Evolutionary conservation across 2,329 filamentous ascomycete species (phyloP), one percentile per base, ranked within the genome.

Genomic region (Colletotrichum scovillei): DNA sequence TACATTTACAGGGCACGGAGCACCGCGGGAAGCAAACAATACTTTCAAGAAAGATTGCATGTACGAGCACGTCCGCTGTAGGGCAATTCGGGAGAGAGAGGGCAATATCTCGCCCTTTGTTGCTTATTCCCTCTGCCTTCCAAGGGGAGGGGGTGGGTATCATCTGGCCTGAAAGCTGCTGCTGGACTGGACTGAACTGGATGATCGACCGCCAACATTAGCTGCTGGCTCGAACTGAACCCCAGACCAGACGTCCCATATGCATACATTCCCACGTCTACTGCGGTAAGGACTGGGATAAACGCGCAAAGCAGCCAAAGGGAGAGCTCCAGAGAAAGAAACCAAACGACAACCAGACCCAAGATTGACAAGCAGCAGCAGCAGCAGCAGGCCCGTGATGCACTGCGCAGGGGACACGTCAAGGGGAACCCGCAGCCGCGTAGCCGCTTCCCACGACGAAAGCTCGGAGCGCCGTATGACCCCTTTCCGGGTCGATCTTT

Each of bases 391-490:
- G 52, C 49, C 56, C 46, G 55, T 52, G 67, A 62, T 70, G 59
- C 66, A 69, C 56, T 22, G 60, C 67, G 55, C 59, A 69, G 59
- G 66, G 70, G 69, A 42, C 42, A 30, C 6, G 49, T 42, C 24
- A 42, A 64, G 22, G 62, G 32, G 24, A n/a, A 19, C 52, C 65
- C 49, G 59, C 66, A 73, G 26, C 60, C 66, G 66, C 55, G 66
- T 32, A 63, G 60, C 67, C 66, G 70, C 70, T 68, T 30, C 42
- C 56, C 26, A 65, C 22, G 16, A 35, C 24, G 28, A 52, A 14
- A 73, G 66, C 66, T 73, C 66, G 70, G 70, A 57, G 70, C 70
- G 52, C 70, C 32, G 59, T 49, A 56, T 70, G 66, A 62, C 26
- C 59, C 59, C 66, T 22, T 42, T 30, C 60, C 42, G 66, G 32